Percentiles rank a stretch among this genome's conserved stretches.
phyloP scores from a whole-genome alignment of 2,329 filamentous ascomycete genomes.

The Biscogniauxia marginata region DNA sequence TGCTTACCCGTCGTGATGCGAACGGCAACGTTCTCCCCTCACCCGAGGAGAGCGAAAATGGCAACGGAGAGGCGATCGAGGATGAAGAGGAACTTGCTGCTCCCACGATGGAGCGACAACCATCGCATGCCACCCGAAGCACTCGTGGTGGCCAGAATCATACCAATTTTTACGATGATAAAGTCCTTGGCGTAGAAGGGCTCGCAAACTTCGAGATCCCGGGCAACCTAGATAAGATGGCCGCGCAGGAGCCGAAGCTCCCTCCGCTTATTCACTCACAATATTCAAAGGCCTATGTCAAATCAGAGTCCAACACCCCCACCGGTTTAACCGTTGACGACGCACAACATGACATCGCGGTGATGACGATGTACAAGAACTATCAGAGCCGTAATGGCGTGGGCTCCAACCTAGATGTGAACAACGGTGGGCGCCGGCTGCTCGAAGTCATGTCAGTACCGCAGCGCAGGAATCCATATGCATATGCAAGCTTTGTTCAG shows the following conservation, averaged over 20 bases:
- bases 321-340: slow-evolving; percentile 51
- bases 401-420: slow-evolving; percentile 55
- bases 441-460: slow-evolving; percentile 54
- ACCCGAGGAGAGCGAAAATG: slow-evolving; percentile 53
- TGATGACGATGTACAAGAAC: slow-evolving; percentile 58
- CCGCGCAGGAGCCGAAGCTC: slow-evolving; percentile 56
- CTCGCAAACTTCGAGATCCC: slow-evolving; percentile 59
- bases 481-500: slow-evolving; percentile 49
- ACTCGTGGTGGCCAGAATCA: slow-evolving; percentile 51
- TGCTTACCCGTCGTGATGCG: slow-evolving; percentile 55
- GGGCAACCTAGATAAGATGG: slow-evolving; percentile 56
- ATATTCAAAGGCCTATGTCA: slow-evolving; percentile 57
- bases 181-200: slow-evolving; percentile 58
- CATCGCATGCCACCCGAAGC: slow-evolving; percentile 63
- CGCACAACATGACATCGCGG: slow-evolving; percentile 52
- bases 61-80: slow-evolving; percentile 50
- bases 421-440: slow-evolving; percentile 52
- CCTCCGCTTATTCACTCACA: slow-evolving; percentile 56
- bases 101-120: slow-evolving; percentile 60
- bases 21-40: slow-evolving; percentile 51
- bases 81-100: slow-evolving; percentile 50
- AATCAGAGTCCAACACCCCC: slow-evolving; percentile 56
- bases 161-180: slow-evolving; percentile 57
- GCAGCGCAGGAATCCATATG: slow-evolving; percentile 46
- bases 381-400: slow-evolving; percentile 54